phyloP scores from a whole-genome alignment of 768 basidiomycete species.

The Lactarius hengduanensis region DNA sequence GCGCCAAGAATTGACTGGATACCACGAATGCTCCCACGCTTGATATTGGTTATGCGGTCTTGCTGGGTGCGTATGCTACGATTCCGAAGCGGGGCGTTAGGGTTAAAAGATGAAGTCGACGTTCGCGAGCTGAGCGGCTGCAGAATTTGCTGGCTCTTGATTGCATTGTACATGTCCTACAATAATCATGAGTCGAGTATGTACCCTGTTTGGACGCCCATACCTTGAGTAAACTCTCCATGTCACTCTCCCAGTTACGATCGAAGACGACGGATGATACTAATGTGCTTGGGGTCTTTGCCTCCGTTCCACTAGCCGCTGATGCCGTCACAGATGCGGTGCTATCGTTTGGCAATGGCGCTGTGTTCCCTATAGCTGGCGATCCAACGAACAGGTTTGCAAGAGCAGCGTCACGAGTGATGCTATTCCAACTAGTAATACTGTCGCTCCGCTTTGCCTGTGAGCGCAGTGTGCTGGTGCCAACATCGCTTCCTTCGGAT shows the following conservation, averaged over 20 bases:
- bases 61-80: constrained; percentile 65
- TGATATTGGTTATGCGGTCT: constrained; percentile 73
- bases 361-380: constrained; percentile 22
- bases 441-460: constrained; percentile 79
- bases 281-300: constrained; percentile 37
- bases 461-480: constrained; percentile 36
- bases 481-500: constrained; percentile 56
- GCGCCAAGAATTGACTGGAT: constrained; percentile 73
- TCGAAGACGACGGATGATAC: constrained; percentile 49
- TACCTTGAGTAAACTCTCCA: constrained; percentile 86
- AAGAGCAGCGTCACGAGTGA: constrained; percentile 57
- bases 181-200: constrained; percentile 8
- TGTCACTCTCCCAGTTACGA: constrained; percentile 79
- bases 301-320: constrained; percentile 44
- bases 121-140: constrained; percentile 64
- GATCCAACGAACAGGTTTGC: constrained; percentile 33
- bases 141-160: constrained; percentile 88
- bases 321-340: constrained; percentile 56
- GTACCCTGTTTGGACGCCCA: constrained; percentile 22
- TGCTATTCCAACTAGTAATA: constrained; percentile 81
- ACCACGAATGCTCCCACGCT: constrained; percentile 90
- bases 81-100: constrained; percentile 56
- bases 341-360: constrained; percentile 53
- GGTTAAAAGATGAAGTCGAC: constrained; percentile 57
- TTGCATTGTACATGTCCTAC: constrained; percentile 94